phyloP scores from a whole-genome alignment of 2,329 filamentous ascomycete species.

The Colletotrichum neosansevieriae region DNA sequence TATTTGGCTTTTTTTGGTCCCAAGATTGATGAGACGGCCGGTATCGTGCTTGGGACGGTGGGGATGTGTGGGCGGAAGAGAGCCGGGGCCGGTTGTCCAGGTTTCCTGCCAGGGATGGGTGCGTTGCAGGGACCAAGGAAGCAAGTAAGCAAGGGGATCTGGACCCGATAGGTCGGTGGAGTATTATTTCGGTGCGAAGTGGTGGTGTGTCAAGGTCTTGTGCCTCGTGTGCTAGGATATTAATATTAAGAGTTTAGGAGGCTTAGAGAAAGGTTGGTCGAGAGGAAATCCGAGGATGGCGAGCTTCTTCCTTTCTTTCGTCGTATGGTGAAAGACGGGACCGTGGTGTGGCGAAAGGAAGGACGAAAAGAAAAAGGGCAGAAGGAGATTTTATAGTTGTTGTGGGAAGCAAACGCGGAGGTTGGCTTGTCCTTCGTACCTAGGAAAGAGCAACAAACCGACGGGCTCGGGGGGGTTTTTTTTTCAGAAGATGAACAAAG shows the following conservation, averaged over 20 bases:
- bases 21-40: conserved; percentile 32
- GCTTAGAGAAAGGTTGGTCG: not conserved
- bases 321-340: conserved; percentile 9
- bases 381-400: conserved; percentile 26
- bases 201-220: conserved; percentile 16
- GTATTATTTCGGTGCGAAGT: conserved; percentile 13
- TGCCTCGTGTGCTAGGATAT: conserved; percentile 8
- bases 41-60: conserved; percentile 27
- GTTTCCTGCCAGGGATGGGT: not conserved
- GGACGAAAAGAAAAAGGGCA: not conserved
- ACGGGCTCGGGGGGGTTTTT: too few relatives aligned
- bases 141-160: conserved; percentile 7
- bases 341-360: conserved; percentile 24
- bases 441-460: conserved; percentile 21
- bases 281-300: not conserved
- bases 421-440: not conserved
- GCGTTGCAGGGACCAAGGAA: conserved; percentile 15
- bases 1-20: conserved; percentile 29
- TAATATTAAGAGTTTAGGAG: not conserved
- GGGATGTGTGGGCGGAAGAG: conserved; percentile 22
- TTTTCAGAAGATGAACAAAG: too few relatives aligned
- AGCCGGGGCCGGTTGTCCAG: conserved; percentile 21
- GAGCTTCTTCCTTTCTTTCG: not conserved
- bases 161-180: not conserved
- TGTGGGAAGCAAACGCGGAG: not conserved